Base-by-base conservation (phyloP, 805 yeast genomes). In the baker's yeast (Saccharomyces cerevisiae) region DNA sequence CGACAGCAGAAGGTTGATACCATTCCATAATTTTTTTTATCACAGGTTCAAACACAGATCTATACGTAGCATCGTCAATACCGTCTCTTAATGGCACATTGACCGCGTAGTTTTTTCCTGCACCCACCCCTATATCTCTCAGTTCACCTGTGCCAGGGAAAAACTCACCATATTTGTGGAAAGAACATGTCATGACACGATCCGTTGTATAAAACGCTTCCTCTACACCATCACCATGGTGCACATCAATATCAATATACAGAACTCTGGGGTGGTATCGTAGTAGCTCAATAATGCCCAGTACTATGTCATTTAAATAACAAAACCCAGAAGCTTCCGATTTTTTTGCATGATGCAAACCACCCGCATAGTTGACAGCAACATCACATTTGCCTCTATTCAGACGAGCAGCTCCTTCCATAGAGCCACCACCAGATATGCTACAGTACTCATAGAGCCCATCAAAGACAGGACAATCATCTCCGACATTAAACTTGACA, bases 161-260 rank as follows among this genome's bases (percentile, higher is more conserved):
- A 68, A 89, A 92, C 70, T 89, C 94, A 22, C 98, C 98, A 70
- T 85, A 92, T 72, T 90, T 92, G 76, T 91, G 98, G 77, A 91
- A 91, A 10, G 95, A 86, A 61, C 91, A 91, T 0, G 97, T 91
- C 97, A 91, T 90, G 48, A 91, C 98, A 56, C 98, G 76, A 70
- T 91, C 98, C 1, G 97, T 88, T 17, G 94, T 81, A 73, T 92
- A 88, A 66, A 92, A 92, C 0, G 97, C 97, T 70, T 92, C 98
- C 70, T 92, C 96, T 21, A 92, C 98, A 59, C 98, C 98, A 71
- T 92, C 98, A 48, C 98, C 98, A 67, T 92, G 98, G 70, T 92
- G 98, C 13, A 92, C 80, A 70, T 92, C 98, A 54, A 90, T 91
- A 70, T 92, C 98, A 53, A 92, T 87, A 69, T 92, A 92, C 67